These are phyloP conservation scores for Hypoxylon sp. DNA, from an alignment of 2,329 filamentous ascomycete genomes.

Conservation along the genomic window DNA sequence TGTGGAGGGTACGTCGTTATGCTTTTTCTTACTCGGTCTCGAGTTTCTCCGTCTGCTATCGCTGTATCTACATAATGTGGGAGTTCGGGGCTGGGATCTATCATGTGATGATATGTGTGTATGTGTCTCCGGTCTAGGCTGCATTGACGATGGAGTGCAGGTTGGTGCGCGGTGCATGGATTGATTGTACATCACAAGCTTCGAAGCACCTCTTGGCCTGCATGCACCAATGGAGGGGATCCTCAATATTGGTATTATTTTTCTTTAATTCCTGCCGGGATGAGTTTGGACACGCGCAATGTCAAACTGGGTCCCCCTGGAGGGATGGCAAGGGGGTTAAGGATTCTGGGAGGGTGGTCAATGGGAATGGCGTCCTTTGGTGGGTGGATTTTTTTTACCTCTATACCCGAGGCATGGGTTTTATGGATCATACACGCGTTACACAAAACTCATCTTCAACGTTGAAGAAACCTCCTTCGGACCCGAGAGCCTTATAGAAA, in stretches of 20 bases:
- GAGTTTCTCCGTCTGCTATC: constrained; percentile 26
- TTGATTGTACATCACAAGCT: constrained; percentile 41
- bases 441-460: constrained; percentile 38
- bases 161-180: constrained; percentile 23
- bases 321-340: constrained; percentile 15
- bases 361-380: constrained; percentile 37
- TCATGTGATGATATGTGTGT: constrained; percentile 26
- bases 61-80: constrained; percentile 32
- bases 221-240: constrained; percentile 26
- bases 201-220: constrained; percentile 27
- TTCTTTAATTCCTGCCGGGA: constrained; percentile 24
- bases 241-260: constrained; percentile 20
- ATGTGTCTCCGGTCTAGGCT: constrained; percentile 16
- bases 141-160: constrained; percentile 25
- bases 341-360: constrained; percentile 37
- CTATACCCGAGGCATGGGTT: constrained; percentile 43
- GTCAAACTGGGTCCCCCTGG: constrained; percentile 25
- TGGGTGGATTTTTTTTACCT: constrained; percentile 31
- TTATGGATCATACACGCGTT: constrained; percentile 41
- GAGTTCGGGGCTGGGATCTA: constrained; percentile 20
- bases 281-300: constrained; percentile 37
- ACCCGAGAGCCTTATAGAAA: constrained; percentile 31
- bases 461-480: constrained; percentile 10
- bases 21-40: constrained; percentile 11
- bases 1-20: constrained; percentile 33